Conservation (phyloP, 495 filamentous ascomycete species). For the Annulohypoxylon bovei region DNA sequence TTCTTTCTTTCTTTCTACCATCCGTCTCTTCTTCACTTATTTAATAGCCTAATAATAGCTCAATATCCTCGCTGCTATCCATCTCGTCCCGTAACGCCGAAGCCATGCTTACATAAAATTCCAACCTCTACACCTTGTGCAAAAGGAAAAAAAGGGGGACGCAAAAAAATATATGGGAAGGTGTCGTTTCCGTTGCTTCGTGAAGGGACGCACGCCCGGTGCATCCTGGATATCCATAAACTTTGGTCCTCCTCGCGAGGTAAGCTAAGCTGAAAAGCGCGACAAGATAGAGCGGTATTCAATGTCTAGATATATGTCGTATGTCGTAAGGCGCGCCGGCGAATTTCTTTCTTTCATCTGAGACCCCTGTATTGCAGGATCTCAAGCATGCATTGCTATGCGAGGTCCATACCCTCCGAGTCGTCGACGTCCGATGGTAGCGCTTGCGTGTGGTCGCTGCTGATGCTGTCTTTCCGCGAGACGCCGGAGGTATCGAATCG, state of each 20-base stretch:
- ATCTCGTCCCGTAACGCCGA: slow-evolving; percentile 22
- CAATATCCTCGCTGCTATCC: neutral
- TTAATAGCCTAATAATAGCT: neutral
- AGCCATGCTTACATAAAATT: slow-evolving; percentile 29
- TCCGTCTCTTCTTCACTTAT: neutral
- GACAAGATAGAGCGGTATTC: slow-evolving; percentile 18
- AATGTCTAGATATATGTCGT: neutral
- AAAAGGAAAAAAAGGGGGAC: neutral
- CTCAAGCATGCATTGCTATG: slow-evolving; percentile 31
- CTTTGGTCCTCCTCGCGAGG: neutral
- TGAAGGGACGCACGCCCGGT: slow-evolving; percentile 26
- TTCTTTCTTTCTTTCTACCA: neutral
- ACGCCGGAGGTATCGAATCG: slow-evolving; percentile 66
- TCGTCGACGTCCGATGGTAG: slow-evolving; percentile 74
- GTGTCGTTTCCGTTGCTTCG: slow-evolving; percentile 30
- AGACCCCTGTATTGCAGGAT: neutral
- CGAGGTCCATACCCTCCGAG: slow-evolving; percentile 68
- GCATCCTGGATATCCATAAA: slow-evolving; percentile 35
- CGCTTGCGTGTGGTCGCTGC: slow-evolving; percentile 65
- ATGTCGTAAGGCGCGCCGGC: neutral
- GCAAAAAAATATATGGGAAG: neutral
- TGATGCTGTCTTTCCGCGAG: slow-evolving; percentile 65
- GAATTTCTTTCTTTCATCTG: neutral
- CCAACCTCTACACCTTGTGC: slow-evolving; percentile 1
- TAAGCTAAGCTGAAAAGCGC: neutral